phyloP scores from a whole-genome alignment of 768 basidiomycete species.

The Hericium coralloides region DNA sequence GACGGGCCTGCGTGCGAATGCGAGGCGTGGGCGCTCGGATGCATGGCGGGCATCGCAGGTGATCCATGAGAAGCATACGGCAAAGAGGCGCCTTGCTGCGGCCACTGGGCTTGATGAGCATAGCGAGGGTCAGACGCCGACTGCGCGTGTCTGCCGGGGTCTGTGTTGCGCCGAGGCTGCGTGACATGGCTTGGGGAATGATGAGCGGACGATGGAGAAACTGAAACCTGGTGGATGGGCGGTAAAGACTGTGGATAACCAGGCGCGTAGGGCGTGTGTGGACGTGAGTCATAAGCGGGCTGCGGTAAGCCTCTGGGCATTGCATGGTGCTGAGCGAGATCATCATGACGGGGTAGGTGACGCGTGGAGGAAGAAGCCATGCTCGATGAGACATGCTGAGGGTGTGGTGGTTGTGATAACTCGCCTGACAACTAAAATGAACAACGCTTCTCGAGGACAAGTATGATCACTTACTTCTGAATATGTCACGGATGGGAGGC shows the following conservation, averaged over 20 bases:
- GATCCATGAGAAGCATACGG: neutral
- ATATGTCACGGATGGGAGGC: conserved; percentile 14
- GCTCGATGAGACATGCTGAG: neutral
- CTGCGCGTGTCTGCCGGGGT: neutral
- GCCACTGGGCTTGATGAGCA: conserved; percentile 1
- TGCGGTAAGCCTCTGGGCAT: conserved; percentile 6
- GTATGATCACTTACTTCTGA: conserved; percentile 7
- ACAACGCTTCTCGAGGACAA: neutral
- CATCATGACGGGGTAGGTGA: conserved; percentile 4
- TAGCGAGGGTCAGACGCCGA: neutral
- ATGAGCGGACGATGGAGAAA: conserved; percentile 1
- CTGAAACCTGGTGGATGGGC: conserved; percentile 1
- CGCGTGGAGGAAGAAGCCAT: conserved; percentile 5
- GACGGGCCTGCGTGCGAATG: neutral
- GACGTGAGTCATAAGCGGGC: neutral
- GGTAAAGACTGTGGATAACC: neutral
- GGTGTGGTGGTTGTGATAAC: conserved; percentile 10
- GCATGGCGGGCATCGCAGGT: neutral
- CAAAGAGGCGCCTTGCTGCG: neutral
- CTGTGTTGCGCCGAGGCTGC: neutral
- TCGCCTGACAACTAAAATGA: conserved; percentile 3
- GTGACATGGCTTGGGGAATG: conserved; percentile 4
- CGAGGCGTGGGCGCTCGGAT: neutral
- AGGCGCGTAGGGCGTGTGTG: neutral
- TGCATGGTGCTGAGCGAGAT: conserved; percentile 1